Evolutionary conservation across 2,329 filamentous ascomycete species (phyloP).

Genomic region (Aaosphaeria pasadenensis): DNA sequence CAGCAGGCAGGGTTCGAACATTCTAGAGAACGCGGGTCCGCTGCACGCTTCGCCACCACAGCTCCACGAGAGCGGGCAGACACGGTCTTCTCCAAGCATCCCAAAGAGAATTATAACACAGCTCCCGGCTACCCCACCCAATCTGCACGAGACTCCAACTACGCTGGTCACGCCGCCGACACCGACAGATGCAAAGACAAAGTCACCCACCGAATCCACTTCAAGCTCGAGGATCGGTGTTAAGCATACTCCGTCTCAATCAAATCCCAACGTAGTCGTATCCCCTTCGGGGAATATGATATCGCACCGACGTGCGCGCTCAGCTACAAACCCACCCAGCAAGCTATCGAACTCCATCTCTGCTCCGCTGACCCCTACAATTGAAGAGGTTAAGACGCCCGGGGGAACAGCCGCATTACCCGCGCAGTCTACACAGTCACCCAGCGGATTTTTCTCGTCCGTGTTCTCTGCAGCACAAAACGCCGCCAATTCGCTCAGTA

Average conservation of each 20-base stretch:
- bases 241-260: conserved; percentile 32
- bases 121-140: conserved; percentile 42
- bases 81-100: conserved; percentile 26
- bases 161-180: conserved; percentile 65
- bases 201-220: conserved; percentile 29
- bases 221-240: conserved; percentile 17
- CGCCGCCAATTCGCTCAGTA: conserved; percentile 74
- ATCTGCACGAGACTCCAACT: conserved; percentile 44
- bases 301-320: conserved; percentile 64
- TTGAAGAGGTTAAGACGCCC: conserved; percentile 65
- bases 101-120: conserved; percentile 38
- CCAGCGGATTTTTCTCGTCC: conserved; percentile 81
- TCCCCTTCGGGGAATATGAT: conserved; percentile 69
- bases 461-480: conserved; percentile 92
- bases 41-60: conserved; percentile 27
- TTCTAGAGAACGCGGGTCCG: conserved; percentile 20
- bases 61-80: conserved; percentile 27
- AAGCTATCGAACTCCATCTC: conserved; percentile 75
- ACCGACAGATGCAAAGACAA: conserved; percentile 49
- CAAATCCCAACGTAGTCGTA: conserved; percentile 53
- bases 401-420: conserved; percentile 51
- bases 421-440: conserved; percentile 26
- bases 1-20: conserved; percentile 29
- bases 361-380: conserved; percentile 68
- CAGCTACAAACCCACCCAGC: conserved; percentile 64